Evolutionary conservation across 169 alveolate species (phyloP).

Genomic region (Eimeria acervulina): DNA sequence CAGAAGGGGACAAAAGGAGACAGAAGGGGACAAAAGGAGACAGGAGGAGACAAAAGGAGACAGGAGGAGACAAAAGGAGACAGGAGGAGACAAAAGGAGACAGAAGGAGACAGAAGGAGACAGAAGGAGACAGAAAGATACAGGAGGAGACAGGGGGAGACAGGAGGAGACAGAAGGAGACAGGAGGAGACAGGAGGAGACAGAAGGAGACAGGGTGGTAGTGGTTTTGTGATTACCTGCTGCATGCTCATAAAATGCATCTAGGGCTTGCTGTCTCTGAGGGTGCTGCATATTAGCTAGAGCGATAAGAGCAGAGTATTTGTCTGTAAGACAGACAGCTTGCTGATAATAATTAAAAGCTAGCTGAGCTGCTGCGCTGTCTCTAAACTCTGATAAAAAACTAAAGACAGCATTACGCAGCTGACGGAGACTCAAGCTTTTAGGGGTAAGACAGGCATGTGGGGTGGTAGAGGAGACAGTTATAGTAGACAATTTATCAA

Average conservation of each 20-base stretch:
- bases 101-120: too few relatives aligned
- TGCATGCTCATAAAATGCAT: slow-evolving; percentile 48
- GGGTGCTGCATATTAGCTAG: slow-evolving; percentile 51
- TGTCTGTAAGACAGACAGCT: slow-evolving; percentile 78
- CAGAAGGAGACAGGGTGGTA: too few relatives aligned
- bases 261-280: slow-evolving; percentile 37
- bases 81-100: too few relatives aligned
- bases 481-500: neutral
- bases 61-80: too few relatives aligned
- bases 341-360: slow-evolving; percentile 12
- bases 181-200: too few relatives aligned
- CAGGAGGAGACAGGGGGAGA: too few relatives aligned
- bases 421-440: slow-evolving; percentile 64
- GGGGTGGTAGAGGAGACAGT: neutral
- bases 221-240: slow-evolving; percentile 13
- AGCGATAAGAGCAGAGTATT: neutral
- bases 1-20: too few relatives aligned
- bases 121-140: too few relatives aligned
- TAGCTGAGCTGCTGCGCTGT: slow-evolving; percentile 55
- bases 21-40: too few relatives aligned
- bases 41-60: too few relatives aligned
- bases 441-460: neutral
- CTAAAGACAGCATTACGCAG: slow-evolving; percentile 83
- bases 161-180: too few relatives aligned
- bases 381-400: slow-evolving; percentile 63